These are phyloP conservation scores for Aristolochia contorta DNA, from an alignment of 164 flowering plant genomes.

Conservation along the genomic window DNA sequence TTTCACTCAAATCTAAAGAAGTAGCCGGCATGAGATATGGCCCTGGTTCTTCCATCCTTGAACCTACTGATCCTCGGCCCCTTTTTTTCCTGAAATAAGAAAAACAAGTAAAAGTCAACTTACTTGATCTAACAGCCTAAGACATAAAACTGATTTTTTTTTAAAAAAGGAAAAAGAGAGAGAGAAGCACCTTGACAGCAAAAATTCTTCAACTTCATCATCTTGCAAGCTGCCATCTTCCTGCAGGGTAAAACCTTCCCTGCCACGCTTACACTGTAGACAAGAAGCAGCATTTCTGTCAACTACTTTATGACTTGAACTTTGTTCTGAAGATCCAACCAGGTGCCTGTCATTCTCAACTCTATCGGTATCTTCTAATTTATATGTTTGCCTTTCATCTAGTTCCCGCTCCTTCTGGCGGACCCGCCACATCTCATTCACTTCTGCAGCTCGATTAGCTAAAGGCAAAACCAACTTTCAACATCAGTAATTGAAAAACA, in stretches of 20 bases:
- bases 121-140: background rate
- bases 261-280: slow-evolving; percentile 28
- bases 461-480: background rate
- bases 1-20: slow-evolving; percentile 18
- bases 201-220: slow-evolving; percentile 71
- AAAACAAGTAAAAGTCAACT: background rate
- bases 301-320: slow-evolving; percentile 12
- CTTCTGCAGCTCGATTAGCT: slow-evolving; percentile 85
- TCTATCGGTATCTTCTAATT: slow-evolving; percentile 22
- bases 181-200: slow-evolving; percentile 51
- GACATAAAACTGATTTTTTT: background rate
- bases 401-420: slow-evolving; percentile 73
- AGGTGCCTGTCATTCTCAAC: slow-evolving; percentile 11
- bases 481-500: background rate
- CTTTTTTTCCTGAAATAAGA: slow-evolving; percentile 55
- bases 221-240: slow-evolving; percentile 57
- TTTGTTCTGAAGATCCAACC: slow-evolving; percentile 15
- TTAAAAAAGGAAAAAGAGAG: background rate
- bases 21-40: slow-evolving; percentile 49
- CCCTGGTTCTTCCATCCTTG: slow-evolving; percentile 94
- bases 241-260: slow-evolving; percentile 14
- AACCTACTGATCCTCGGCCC: slow-evolving; percentile 81
- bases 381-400: slow-evolving; percentile 38
- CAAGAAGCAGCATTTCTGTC: slow-evolving; percentile 15
- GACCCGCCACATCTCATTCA: slow-evolving; percentile 84